Conservation (phyloP, 1,139 yeast species). For the Yamadazyma taylorii region DNA sequence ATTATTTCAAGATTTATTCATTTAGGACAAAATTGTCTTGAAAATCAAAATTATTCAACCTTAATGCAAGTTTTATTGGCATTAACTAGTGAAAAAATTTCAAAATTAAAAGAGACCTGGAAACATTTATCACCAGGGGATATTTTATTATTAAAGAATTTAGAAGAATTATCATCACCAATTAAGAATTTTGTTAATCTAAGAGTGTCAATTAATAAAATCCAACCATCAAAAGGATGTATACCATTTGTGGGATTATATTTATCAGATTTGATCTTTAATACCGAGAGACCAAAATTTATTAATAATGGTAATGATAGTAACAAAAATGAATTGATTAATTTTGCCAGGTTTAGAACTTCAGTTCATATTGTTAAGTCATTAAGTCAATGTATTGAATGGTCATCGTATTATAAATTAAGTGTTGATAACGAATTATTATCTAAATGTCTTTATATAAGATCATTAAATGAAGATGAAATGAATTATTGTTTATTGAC, state of each 20-base stretch:
- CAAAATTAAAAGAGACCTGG: slow-evolving; percentile 74
- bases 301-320: slow-evolving; percentile 28
- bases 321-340: slow-evolving; percentile 41
- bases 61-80: slow-evolving; percentile 86
- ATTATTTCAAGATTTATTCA: slow-evolving; percentile 81
- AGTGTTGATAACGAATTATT: slow-evolving; percentile 57
- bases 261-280: slow-evolving; percentile 77
- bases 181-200: slow-evolving; percentile 64
- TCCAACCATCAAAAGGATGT: slow-evolving; percentile 75
- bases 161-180: slow-evolving; percentile 65
- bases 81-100: slow-evolving; percentile 68
- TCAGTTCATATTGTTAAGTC: slow-evolving; percentile 79
- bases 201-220: slow-evolving; percentile 59
- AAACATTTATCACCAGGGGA: slow-evolving; percentile 55
- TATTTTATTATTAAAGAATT: slow-evolving; percentile 61
- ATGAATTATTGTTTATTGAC: slow-evolving; percentile 44
- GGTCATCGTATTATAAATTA: slow-evolving; percentile 67
- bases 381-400: slow-evolving; percentile 78
- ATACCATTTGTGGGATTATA: slow-evolving; percentile 89
- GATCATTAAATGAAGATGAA: slow-evolving; percentile 74
- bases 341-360: slow-evolving; percentile 75
- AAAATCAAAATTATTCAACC: slow-evolving; percentile 81
- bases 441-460: slow-evolving; percentile 81
- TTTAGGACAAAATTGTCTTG: slow-evolving; percentile 70
- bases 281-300: slow-evolving; percentile 65